phyloP scores from a whole-genome alignment of 2,329 filamentous ascomycete species.

The Talaromyces pinophilus region DNA sequence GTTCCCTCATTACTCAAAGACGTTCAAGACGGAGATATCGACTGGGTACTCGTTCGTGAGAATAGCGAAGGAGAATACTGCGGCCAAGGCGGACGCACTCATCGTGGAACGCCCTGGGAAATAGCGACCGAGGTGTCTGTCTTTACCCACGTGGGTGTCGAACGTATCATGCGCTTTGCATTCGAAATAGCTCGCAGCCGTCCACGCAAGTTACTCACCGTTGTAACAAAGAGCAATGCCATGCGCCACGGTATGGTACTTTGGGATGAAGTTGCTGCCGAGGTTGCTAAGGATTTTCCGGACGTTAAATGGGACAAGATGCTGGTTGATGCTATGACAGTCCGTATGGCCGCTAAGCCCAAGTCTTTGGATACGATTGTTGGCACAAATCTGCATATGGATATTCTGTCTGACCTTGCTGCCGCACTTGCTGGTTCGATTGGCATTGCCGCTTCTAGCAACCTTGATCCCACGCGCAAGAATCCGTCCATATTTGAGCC shows the following conservation, averaged over 20 bases:
- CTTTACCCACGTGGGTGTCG: slow-evolving; percentile 62
- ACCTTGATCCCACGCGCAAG: slow-evolving; percentile 59
- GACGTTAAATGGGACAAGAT: slow-evolving; percentile 66
- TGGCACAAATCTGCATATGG: slow-evolving; percentile 61
- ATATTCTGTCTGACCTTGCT: slow-evolving; percentile 50
- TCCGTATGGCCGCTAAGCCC: slow-evolving; percentile 63
- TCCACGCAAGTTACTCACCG: slow-evolving; percentile 60
- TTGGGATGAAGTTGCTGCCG: slow-evolving; percentile 64
- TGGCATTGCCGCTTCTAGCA: slow-evolving; percentile 65
- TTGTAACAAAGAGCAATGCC: slow-evolving; percentile 67
- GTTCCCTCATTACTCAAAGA: slow-evolving; percentile 59
- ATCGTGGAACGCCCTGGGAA: slow-evolving; percentile 61
- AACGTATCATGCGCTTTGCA: slow-evolving; percentile 63
- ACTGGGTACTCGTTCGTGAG: slow-evolving; percentile 68
- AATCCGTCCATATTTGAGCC: slow-evolving; percentile 60
- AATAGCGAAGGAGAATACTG: slow-evolving; percentile 69
- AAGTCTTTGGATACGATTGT: slow-evolving; percentile 64
- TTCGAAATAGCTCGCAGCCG: slow-evolving; percentile 62
- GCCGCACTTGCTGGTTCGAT: slow-evolving; percentile 50
- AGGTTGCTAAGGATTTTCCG: slow-evolving; percentile 59
- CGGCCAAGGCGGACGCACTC: slow-evolving; percentile 64
- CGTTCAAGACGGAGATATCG: slow-evolving; percentile 59
- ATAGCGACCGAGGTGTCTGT: slow-evolving; percentile 63
- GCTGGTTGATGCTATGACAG: slow-evolving; percentile 68
- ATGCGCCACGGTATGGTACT: slow-evolving; percentile 68